Conservation (phyloP, 2,329 filamentous ascomycete genomes). For the Fusarium sp. region DNA sequence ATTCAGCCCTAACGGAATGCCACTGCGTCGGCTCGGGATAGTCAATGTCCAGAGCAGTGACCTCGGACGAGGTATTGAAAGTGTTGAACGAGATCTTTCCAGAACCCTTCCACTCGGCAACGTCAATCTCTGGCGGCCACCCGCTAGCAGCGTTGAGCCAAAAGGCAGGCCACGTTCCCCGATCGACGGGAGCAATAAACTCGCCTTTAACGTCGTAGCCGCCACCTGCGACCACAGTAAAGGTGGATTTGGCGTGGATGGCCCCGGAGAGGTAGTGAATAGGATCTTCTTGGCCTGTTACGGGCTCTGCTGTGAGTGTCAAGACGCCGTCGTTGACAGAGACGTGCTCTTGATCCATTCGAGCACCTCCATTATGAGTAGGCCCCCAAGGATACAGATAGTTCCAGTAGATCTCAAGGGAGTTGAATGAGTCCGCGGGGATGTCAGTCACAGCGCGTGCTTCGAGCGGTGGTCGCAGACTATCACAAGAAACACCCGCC, state of each 20-base stretch:
- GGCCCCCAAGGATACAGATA: conserved; percentile 31
- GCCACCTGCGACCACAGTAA: conserved; percentile 20
- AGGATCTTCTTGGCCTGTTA: conserved; percentile 19
- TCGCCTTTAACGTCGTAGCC: conserved; percentile 32
- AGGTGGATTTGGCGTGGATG: conserved; percentile 33
- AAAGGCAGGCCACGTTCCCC: conserved; percentile 32
- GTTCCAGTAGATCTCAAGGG: conserved; percentile 34
- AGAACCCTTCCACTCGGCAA: conserved; percentile 33
- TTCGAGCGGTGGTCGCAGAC: conserved; percentile 13
- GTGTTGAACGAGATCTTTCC: conserved; percentile 38
- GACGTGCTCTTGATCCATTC: conserved; percentile 33
- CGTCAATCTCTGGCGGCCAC: conserved; percentile 36
- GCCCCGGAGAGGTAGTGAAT: conserved; percentile 34
- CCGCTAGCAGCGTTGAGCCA: conserved; percentile 33
- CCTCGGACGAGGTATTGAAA: conserved; percentile 31
- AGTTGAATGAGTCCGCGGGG: conserved; percentile 23
- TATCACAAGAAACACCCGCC: conserved; percentile 12
- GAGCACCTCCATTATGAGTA: conserved; percentile 31
- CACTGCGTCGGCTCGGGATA: conserved; percentile 25
- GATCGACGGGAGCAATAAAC: conserved; percentile 26
- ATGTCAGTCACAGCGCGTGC: conserved; percentile 25
- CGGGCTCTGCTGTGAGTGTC: conserved; percentile 29
- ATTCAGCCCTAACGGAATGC: conserved; percentile 33
- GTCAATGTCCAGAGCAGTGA: conserved; percentile 21
- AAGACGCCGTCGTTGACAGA: conserved; percentile 25